Percentiles rank a stretch among this genome's conserved stretches.
Evolutionary conservation across 495 filamentous ascomycete genomes (phyloP).

Genomic region (Penicillium daleae): DNA sequence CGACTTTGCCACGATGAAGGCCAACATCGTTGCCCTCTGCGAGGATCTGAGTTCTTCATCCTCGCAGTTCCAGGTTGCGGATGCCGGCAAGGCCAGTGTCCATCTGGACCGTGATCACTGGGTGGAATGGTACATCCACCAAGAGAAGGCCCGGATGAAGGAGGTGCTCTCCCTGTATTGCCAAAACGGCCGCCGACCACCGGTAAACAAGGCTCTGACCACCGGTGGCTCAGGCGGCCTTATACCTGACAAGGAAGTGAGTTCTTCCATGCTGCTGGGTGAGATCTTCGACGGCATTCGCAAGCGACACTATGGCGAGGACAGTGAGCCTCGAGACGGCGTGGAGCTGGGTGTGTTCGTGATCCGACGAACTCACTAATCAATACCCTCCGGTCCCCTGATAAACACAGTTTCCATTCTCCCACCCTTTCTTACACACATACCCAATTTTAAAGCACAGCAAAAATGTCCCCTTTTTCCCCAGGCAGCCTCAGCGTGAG

Average conservation of each 20-base stretch:
- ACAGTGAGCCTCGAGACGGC: constrained; percentile 49
- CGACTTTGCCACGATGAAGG: constrained; percentile 59
- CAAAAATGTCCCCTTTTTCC: constrained; percentile 8
- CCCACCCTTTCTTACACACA: constrained; percentile 15
- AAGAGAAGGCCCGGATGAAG: constrained; percentile 69
- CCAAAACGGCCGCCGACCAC: constrained; percentile 52
- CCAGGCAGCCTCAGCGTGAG: background rate
- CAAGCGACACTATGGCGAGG: constrained; percentile 49
- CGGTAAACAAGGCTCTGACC: constrained; percentile 38
- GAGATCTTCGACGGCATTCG: constrained; percentile 68
- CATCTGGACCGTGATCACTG: constrained; percentile 61
- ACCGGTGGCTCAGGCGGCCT: constrained; percentile 38
- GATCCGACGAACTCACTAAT: constrained; percentile 53
- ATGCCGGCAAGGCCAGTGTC: constrained; percentile 57
- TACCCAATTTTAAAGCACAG: constrained; percentile 29
- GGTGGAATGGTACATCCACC: constrained; percentile 73
- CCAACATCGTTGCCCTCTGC: constrained; percentile 55
- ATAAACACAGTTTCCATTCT: constrained; percentile 18
- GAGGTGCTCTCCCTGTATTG: constrained; percentile 62
- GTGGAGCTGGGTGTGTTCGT: constrained; percentile 69
- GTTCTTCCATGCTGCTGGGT: constrained; percentile 58
- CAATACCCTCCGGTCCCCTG: constrained; percentile 1
- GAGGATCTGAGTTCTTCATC: constrained; percentile 43
- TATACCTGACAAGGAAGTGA: constrained; percentile 48
- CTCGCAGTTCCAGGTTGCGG: constrained; percentile 52